Evolutionary conservation across 1,284 basidiomycete species (phyloP).

Genomic region (Malassezia caprae): DNA sequence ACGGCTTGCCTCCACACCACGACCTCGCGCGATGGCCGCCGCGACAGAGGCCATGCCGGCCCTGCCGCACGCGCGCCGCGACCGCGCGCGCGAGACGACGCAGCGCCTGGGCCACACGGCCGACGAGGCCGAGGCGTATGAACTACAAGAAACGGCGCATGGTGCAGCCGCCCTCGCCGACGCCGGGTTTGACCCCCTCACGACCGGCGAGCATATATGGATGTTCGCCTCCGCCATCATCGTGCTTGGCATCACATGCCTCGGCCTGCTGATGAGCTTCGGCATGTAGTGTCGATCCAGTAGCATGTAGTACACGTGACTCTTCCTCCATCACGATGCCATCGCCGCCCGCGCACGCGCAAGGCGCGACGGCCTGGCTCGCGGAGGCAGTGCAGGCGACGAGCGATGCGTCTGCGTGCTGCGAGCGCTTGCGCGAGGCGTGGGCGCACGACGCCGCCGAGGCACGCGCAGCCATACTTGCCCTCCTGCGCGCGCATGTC

Average conservation of each 20-base stretch:
- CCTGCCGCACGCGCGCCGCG: neutral
- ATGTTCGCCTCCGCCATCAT: neutral
- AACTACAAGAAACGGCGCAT: constrained; percentile 1
- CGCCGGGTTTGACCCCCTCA: constrained; percentile 12
- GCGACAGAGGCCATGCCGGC: neutral
- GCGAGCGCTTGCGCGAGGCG: neutral
- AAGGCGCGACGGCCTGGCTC: constrained; percentile 4
- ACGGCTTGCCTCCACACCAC: neutral
- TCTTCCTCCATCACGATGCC: neutral
- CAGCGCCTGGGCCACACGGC: neutral
- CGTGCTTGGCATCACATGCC: neutral
- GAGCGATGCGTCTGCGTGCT: neutral
- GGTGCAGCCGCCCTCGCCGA: neutral
- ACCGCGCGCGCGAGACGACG: constrained; percentile 1
- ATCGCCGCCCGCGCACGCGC: neutral
- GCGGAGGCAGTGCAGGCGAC: neutral
- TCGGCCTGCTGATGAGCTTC: constrained; percentile 5
- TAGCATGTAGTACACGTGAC: neutral
- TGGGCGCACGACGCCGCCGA: neutral
- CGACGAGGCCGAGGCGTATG: constrained; percentile 9
- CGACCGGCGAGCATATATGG: constrained; percentile 9
- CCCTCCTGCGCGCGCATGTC: neutral
- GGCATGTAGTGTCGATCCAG: neutral
- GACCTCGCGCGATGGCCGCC: neutral
- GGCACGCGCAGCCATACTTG: neutral